Evolutionary conservation across 192 early-diverging fungal species (phyloP).

Genomic region (Dispira simplex): DNA sequence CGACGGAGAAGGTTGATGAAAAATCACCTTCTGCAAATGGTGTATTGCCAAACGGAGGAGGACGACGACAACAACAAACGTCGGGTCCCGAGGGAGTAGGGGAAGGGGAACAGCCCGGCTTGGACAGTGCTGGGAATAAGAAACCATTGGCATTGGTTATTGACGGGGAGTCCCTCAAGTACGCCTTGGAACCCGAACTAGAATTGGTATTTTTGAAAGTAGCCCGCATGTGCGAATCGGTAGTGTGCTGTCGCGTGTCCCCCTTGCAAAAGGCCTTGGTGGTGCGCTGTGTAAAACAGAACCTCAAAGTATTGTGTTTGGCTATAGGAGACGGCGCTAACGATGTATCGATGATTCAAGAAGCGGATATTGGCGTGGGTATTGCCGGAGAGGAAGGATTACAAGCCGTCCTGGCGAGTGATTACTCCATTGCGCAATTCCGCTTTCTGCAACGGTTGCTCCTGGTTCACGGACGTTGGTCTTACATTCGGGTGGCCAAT

Average conservation of each 20-base stretch:
- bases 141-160: slow-evolving; percentile 60
- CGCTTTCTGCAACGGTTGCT: slow-evolving; percentile 66
- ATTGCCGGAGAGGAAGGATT: slow-evolving; percentile 90
- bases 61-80: neutral
- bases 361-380: slow-evolving; percentile 87
- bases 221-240: slow-evolving; percentile 65
- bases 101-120: neutral
- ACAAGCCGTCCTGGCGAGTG: slow-evolving; percentile 84
- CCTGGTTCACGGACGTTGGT: slow-evolving; percentile 91
- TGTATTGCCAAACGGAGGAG: too few relatives aligned
- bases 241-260: slow-evolving; percentile 90
- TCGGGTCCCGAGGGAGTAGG: neutral
- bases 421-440: slow-evolving; percentile 91
- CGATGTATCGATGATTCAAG: slow-evolving; percentile 98
- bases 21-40: too few relatives aligned
- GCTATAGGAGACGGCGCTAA: slow-evolving; percentile 96
- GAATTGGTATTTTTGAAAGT: slow-evolving; percentile 49
- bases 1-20: neutral
- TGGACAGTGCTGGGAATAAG: slow-evolving; percentile 16
- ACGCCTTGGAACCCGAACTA: slow-evolving; percentile 46
- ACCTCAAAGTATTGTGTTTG: slow-evolving; percentile 71
- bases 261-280: slow-evolving; percentile 94
- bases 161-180: slow-evolving; percentile 78
- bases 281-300: slow-evolving; percentile 72
- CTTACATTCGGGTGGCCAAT: slow-evolving; percentile 65